Evolutionary conservation across 805 yeast genomes (phyloP).

Genomic region (Ogataea thermomethanolica): DNA sequence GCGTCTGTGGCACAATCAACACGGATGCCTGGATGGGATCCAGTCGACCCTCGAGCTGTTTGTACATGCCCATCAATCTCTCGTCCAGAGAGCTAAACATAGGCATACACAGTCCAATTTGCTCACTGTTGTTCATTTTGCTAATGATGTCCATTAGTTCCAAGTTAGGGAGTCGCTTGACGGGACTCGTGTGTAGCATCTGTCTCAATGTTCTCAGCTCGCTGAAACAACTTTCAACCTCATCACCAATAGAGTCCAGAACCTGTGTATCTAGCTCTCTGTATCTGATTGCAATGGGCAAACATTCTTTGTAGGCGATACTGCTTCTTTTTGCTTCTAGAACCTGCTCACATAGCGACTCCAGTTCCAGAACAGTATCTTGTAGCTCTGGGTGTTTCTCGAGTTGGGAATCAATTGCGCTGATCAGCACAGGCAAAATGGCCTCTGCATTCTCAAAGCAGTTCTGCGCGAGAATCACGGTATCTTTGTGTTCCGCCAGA

Average conservation of each 20-base stretch:
- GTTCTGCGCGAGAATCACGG: background rate
- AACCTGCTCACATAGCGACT: constrained; percentile 31
- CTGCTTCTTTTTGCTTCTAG: constrained; percentile 28
- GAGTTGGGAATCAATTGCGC: constrained; percentile 26
- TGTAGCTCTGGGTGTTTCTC: constrained; percentile 6
- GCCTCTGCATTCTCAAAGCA: constrained; percentile 1
- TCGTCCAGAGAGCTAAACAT: constrained; percentile 38
- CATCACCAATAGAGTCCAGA: constrained; percentile 40
- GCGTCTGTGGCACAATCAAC: constrained; percentile 48
- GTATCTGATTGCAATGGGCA: constrained; percentile 42
- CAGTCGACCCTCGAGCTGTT: constrained; percentile 39
- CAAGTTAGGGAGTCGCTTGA: constrained; percentile 29
- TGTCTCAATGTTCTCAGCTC: constrained; percentile 37
- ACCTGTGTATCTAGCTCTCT: constrained; percentile 41
- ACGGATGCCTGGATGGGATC: constrained; percentile 52
- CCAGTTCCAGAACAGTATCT: constrained; percentile 15
- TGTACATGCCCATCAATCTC: constrained; percentile 39
- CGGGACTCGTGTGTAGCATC: constrained; percentile 38
- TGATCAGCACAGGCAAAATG: constrained; percentile 1
- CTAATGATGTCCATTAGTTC: constrained; percentile 11
- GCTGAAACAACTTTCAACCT: constrained; percentile 36
- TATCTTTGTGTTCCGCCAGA: constrained; percentile 1
- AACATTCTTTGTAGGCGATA: constrained; percentile 28
- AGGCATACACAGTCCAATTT: constrained; percentile 34
- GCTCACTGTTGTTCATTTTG: constrained; percentile 9